Evolutionary conservation across 192 early-diverging fungal genomes (phyloP), one percentile per base, ranked within the genome.

Genomic region (Backusella circina): DNA sequence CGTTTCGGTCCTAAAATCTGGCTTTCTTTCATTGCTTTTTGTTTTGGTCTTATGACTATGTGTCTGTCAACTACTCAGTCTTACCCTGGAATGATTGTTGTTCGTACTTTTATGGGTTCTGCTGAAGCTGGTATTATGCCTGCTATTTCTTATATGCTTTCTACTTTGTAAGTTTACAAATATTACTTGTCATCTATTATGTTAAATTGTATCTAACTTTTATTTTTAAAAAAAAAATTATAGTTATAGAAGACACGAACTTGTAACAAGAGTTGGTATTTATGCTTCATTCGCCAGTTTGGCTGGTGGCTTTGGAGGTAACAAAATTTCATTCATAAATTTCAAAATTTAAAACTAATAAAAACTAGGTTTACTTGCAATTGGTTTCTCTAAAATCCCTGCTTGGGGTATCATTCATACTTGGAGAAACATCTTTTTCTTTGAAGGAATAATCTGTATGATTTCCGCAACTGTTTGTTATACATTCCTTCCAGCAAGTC

Each of bases 401-500:
- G 2, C 68, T 23, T 70, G 68, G 68, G 68, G 68, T 15, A 70
- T 70, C n/a, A 70, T 70, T n/a, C 68, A 70, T 38, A 70, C 68
- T 15, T 70, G 68, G 68, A 70, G 21, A 38, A 70, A 70, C 30
- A 70, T 70, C 12, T 70, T 70, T 21, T 70, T 70, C 35, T 70
- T 70, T 70, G 68, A 70, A 37, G 68, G 68, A 5, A 41, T 70
- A 26, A 36, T 70, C 21, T 37, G 33, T 37, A 70, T 70, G 68
- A 44, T 70, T n/a, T 6, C 68, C 0, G 68, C 35, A 36, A 18
- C 18, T 13, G 5, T 70, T 28, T 70, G 68, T 18, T 88, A 57
- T 67, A 79, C 77, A 41, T 84, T 67, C 75, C 44, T 86, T 69
- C 76, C 84, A 66, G 83, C 83, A 47, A 81, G 77, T 44, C 83